phyloP scores from a whole-genome alignment of 352 stramenopile species.

The Phytophthora pistaciae region DNA sequence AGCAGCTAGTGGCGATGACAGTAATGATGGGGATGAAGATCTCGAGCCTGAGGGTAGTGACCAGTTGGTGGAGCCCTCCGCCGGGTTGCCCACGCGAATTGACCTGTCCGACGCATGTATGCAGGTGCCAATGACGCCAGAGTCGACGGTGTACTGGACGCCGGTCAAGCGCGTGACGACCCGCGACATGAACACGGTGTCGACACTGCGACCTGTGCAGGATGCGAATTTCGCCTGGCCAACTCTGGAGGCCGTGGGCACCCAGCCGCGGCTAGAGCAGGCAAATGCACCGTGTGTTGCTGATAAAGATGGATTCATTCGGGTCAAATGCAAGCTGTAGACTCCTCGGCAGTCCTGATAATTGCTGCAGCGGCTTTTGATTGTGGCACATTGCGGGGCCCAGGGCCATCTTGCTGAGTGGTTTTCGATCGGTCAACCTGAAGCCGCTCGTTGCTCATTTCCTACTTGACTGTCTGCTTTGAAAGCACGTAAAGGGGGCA shows the following conservation, averaged over 20 bases:
- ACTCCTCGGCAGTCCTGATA: background rate
- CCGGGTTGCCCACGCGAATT: background rate
- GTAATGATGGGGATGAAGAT: background rate
- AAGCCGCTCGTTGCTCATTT: background rate
- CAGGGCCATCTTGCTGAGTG: background rate
- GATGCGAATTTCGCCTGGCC: background rate
- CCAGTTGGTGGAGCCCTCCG: background rate
- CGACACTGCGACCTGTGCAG: background rate
- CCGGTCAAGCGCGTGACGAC: background rate
- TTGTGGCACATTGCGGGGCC: background rate
- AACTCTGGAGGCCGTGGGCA: background rate
- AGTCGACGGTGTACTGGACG: background rate
- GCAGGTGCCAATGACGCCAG: background rate
- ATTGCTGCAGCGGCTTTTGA: background rate
- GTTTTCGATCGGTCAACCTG: background rate
- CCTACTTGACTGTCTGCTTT: background rate
- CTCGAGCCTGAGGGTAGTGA: background rate
- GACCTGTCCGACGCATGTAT: background rate
- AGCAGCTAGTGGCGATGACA: background rate
- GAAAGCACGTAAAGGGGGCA: background rate
- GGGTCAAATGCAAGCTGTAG: background rate
- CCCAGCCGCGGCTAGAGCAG: background rate
- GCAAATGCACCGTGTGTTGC: background rate
- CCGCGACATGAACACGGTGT: background rate
- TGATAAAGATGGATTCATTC: background rate